These are phyloP conservation scores for Eucalyptus shirleyi DNA, from an alignment of 345 rosid genomes.

Conservation along the genomic window DNA sequence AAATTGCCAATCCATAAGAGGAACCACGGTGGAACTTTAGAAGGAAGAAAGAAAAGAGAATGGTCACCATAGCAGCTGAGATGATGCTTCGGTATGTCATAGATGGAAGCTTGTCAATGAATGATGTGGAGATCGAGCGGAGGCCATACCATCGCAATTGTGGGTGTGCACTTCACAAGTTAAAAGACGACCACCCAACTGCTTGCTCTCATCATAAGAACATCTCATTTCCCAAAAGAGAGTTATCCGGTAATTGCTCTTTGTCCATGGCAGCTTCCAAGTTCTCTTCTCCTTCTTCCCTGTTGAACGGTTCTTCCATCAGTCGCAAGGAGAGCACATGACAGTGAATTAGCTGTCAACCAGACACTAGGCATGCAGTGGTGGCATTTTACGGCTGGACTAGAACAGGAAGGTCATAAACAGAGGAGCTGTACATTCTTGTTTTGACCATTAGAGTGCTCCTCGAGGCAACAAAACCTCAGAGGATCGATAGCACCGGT, in stretches of 20 bases:
- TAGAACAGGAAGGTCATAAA: background rate
- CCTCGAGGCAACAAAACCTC: background rate
- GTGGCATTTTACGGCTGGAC: background rate
- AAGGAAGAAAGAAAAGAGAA: background rate
- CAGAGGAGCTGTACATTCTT: background rate
- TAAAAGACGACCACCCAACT: background rate
- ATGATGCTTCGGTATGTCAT: background rate
- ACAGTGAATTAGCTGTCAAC: background rate
- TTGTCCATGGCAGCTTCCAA: background rate
- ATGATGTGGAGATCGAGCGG: background rate
- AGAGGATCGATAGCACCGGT: background rate
- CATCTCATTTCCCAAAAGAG: background rate
- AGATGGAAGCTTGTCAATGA: background rate
- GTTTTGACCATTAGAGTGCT: background rate
- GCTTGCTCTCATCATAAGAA: background rate
- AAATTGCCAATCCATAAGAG: background rate
- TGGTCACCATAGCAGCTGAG: background rate
- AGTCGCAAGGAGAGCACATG: background rate
- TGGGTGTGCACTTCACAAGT: background rate
- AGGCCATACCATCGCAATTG: conserved; percentile 8
- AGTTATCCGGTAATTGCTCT: background rate
- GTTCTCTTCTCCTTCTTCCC: background rate
- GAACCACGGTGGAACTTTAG: background rate
- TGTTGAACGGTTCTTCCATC: background rate
- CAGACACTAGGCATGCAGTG: background rate